These are phyloP conservation scores for Geotrichum candidum DNA, from an alignment of 1,139 yeast species.

Conservation along the genomic window DNA sequence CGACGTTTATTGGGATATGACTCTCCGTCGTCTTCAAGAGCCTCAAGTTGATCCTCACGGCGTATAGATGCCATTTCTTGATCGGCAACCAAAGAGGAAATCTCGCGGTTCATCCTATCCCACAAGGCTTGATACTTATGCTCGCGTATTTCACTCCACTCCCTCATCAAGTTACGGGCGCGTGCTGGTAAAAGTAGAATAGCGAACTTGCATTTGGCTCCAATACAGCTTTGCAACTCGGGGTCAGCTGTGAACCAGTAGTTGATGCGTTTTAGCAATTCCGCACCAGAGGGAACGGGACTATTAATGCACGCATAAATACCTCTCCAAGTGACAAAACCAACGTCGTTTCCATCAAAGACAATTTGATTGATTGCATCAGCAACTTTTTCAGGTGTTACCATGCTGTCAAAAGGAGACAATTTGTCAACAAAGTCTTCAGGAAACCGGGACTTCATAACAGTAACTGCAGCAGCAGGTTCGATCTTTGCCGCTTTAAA, in stretches of 20 bases:
- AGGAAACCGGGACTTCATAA: neutral
- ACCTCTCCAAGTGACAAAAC: neutral
- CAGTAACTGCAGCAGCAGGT: neutral
- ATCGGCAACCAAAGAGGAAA: neutral
- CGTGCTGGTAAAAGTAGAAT: neutral
- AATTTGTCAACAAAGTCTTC: neutral
- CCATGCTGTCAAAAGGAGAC: neutral
- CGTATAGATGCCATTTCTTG: neutral
- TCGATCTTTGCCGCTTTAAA: neutral
- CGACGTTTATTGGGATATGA: neutral
- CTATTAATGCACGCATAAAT: neutral
- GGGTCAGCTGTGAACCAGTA: neutral
- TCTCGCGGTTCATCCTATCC: neutral
- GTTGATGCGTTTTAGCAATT: neutral
- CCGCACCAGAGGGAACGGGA: neutral
- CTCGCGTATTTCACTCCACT: neutral
- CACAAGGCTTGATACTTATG: neutral
- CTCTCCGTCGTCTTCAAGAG: neutral
- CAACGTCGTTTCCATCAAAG: neutral
- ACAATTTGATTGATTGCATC: neutral
- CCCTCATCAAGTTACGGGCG: neutral
- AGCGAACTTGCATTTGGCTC: neutral
- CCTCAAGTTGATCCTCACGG: neutral
- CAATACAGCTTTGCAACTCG: neutral
- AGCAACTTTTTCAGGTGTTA: neutral